Evolutionary conservation across 805 yeast species (phyloP).

Genomic region (Candida xiaguanensis): DNA sequence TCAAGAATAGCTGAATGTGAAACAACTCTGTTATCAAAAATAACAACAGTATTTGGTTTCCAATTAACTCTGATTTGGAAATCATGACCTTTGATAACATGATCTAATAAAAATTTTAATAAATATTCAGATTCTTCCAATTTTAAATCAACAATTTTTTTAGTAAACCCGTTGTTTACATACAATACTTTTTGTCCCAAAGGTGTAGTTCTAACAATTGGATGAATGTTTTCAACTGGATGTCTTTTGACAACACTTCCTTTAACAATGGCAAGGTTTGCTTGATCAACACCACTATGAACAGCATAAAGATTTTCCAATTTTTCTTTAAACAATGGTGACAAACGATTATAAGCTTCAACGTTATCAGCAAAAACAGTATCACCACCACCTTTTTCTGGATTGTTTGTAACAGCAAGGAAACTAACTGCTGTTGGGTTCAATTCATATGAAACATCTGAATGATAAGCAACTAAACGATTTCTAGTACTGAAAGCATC

Average conservation of each 20-base stretch:
- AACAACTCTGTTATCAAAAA: conserved; percentile 40
- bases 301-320: conserved; percentile 33
- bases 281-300: conserved; percentile 37
- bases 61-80: conserved; percentile 35
- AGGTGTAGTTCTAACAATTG: conserved; percentile 37
- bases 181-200: conserved; percentile 33
- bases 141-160: conserved; percentile 35
- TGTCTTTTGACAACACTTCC: conserved; percentile 32
- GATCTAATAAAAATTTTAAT: conserved; percentile 31
- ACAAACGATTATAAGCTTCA: conserved; percentile 37
- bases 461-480: conserved; percentile 31
- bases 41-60: conserved; percentile 34
- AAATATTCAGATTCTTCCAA: conserved; percentile 34
- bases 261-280: conserved; percentile 19
- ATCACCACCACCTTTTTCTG: conserved; percentile 40
- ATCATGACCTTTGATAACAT: conserved; percentile 32
- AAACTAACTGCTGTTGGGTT: conserved; percentile 40
- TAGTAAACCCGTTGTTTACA: conserved; percentile 32
- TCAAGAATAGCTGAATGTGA: conserved; percentile 34
- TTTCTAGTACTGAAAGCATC: conserved; percentile 17
- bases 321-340: conserved; percentile 33
- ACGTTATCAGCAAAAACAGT: conserved; percentile 37
- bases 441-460: conserved; percentile 38
- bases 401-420: conserved; percentile 34
- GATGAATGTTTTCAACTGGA: conserved; percentile 35